Evolutionary conservation across 2,329 filamentous ascomycete species (phyloP), one percentile per base, ranked within the genome.

Genomic region (Fusarium pilosicola): DNA sequence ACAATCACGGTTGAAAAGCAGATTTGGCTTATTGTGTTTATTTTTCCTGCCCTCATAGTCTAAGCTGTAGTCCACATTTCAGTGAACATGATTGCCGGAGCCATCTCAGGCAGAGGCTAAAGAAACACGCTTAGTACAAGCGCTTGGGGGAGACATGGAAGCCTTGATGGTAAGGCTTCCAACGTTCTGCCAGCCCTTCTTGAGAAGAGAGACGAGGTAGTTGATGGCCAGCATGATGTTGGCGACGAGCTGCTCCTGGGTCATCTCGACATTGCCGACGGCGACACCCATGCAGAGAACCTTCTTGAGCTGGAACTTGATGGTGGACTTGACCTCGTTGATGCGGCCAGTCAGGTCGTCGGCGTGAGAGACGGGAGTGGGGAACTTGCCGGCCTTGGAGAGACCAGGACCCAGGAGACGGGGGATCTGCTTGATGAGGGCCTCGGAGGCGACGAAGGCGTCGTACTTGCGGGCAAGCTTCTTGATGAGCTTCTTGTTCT

Each of bases 401-500:
- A 98, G 93, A 95, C 95, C 95, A 81, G 95, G 96, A 86, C 96
- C 96, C 85, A 99, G 89, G 86, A 99, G 95, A 98, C 96, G 96
- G 81, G 96, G 96, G 82, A 99, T 98, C 91, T 98, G 95, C 93
- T 97, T 98, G 93, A 99, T 98, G 84, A 99, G 89, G 83, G 93
- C 89, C 84, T 99, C 96, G 85, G 96, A 98, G 85, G 96, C 93
- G 85, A 99, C 88, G 89, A 99, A 99, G 81, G 96, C 96, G 87
- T 99, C 96, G 92, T 99, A 98, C 91, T 99, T 99, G 92, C 95
- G 95, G 77, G 96, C 96, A 79, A 99, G 94, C 93, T 99, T 99
- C 95, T 99, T 99, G 93, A 99, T 98, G 83, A 98, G 93, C 93
- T 99, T 99, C 94, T 99, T 98, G 94, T 99, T 99, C 94, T 99